Conservation (phyloP, 345 rosid genomes). For the Salix purpurea region DNA sequence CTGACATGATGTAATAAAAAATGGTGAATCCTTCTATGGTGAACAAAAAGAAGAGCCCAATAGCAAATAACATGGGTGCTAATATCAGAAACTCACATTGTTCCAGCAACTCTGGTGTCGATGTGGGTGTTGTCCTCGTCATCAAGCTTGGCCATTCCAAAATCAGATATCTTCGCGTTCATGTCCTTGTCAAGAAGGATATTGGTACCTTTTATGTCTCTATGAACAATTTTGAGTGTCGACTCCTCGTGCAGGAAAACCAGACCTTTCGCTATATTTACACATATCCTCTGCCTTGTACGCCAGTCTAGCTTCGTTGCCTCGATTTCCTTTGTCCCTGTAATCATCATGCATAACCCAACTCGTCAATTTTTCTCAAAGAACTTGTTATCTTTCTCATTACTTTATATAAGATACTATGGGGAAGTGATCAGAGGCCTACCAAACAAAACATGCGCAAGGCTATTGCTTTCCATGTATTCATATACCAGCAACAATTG, state of each 20-base stretch:
- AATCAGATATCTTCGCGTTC: no score
- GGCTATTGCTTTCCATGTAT: conserved; percentile 54
- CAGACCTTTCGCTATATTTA: conserved; percentile 29
- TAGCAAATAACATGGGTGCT: no score
- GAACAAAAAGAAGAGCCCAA: no score
- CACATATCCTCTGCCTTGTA: conserved; percentile 24
- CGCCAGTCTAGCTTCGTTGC: conserved; percentile 28
- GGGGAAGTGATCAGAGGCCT: conserved; percentile 2
- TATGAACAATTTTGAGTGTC: conserved; percentile 9
- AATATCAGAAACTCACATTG: conserved; percentile 7
- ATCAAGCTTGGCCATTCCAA: no score
- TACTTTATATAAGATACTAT: not conserved
- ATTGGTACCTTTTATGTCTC: no score
- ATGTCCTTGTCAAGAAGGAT: no score
- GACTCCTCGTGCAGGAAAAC: conserved; percentile 38
- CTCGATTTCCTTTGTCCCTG: not conserved
- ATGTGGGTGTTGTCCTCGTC: no score
- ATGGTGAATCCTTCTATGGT: no score
- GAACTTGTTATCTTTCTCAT: not conserved
- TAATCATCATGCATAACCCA: not conserved
- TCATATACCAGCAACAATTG: conserved; percentile 52
- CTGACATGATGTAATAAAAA: no score
- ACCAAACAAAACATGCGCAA: conserved; percentile 48
- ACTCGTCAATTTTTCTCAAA: not conserved
- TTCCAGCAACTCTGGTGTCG: not conserved